These are phyloP conservation scores for Erysiphe pulchra DNA, from an alignment of 2,329 filamentous ascomycete genomes.

Conservation along the genomic window DNA sequence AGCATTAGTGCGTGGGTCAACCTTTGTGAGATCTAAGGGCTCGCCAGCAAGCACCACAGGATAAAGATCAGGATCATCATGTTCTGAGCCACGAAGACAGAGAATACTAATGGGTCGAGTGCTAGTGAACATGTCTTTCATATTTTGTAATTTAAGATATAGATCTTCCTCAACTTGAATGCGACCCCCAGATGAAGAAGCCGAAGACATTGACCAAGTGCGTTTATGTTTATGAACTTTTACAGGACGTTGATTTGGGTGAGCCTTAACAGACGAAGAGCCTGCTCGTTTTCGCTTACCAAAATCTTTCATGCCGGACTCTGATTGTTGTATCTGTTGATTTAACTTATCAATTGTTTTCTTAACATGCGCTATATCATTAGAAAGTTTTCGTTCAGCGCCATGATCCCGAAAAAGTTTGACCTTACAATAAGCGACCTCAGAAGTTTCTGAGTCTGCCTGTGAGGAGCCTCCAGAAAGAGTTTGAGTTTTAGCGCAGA, in stretches of 20 bases:
- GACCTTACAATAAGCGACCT: slow-evolving; percentile 87
- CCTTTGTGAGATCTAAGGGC: slow-evolving; percentile 29
- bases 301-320: slow-evolving; percentile 40
- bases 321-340: slow-evolving; percentile 66
- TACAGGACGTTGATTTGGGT: slow-evolving; percentile 32
- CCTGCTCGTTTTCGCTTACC: slow-evolving; percentile 35
- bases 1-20: slow-evolving; percentile 14
- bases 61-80: slow-evolving; percentile 55
- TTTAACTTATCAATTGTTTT: slow-evolving; percentile 93
- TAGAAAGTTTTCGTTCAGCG: slow-evolving; percentile 80
- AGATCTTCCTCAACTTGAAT: slow-evolving; percentile 46
- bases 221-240: slow-evolving; percentile 78
- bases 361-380: slow-evolving; percentile 83
- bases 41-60: slow-evolving; percentile 52
- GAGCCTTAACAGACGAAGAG: slow-evolving; percentile 18
- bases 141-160: slow-evolving; percentile 48
- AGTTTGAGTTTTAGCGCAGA: slow-evolving; percentile 72
- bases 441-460: slow-evolving; percentile 24
- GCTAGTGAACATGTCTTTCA: slow-evolving; percentile 76
- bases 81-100: slow-evolving; percentile 50
- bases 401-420: slow-evolving; percentile 94
- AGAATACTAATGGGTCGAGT: slow-evolving; percentile 55
- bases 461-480: slow-evolving; percentile 26
- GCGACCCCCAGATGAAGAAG: slow-evolving; percentile 32
- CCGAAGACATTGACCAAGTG: slow-evolving; percentile 84